Evolutionary conservation across 2,329 filamentous ascomycete genomes (phyloP), one percentile per base, ranked within the genome.

Genomic region (Colletotrichum horii): DNA sequence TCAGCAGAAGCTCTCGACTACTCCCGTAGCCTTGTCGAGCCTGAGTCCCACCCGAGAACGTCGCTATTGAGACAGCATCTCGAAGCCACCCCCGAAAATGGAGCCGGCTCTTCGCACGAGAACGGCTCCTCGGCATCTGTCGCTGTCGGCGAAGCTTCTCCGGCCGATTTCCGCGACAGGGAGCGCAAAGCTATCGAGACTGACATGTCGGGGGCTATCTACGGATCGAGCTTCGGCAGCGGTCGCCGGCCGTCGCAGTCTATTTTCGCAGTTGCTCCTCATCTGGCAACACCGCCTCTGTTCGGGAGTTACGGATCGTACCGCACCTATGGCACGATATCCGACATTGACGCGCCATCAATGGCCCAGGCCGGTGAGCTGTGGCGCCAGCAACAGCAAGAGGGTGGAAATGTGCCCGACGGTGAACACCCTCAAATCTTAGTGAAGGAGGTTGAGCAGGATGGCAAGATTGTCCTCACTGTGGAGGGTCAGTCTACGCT

Each of bases 401-500:
- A 84, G 7, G 85, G 83, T 15, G 84, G 83, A n/a, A 86, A 85
- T 58, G 79, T 86, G 24, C 84, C 87, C 1, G 90, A 91, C 77
- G 89, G 89, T 32, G 93, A 94, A 79, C 88, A 90, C 36, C 92
- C 94, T 78, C 94, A 95, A 3, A 89, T 98, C 71, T 86, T 98
- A n/a, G 93, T 98, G 69, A 96, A 96, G 85, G 94, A 96, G 83
- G 91, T 98, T 15, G 94, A 97, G 82, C 94, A 97, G 80, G 95
- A 97, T 78, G 95, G 97, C 56, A 95, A 94, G 81, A 91, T 96
- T 64, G 92, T 98, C 71, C 91, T 96, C 79, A 91, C 96, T 4
- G 93, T 98, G 4, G 94, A 98, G 77, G 96, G 96, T 52, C 96
- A 97, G 86, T 98, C 95, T n/a, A 99, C 96, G 1, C 89, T 98